These are phyloP conservation scores for Tricholoma terreum DNA, from an alignment of 768 basidiomycete species.

Conservation along the genomic window DNA sequence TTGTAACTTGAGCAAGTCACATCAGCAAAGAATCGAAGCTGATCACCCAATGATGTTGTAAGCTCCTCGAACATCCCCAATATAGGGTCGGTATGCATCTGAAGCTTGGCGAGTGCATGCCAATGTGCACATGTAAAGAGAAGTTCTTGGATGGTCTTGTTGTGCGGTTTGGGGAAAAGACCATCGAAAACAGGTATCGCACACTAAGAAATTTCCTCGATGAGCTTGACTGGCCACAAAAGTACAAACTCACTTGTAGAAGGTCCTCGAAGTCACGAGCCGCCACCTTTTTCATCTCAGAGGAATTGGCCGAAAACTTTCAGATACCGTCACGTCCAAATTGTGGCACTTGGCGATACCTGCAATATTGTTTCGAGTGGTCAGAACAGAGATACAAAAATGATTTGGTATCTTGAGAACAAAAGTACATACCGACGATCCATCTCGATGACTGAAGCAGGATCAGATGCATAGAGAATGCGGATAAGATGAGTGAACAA, in stretches of 20 bases:
- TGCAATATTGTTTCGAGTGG: background rate
- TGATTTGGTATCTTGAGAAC: too few species aligned
- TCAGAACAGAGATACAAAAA: too few species aligned
- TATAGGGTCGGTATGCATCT: too few species aligned
- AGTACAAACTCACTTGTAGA: constrained; percentile 12
- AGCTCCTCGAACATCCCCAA: constrained; percentile 13
- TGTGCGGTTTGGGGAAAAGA: constrained; percentile 8
- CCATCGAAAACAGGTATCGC: constrained; percentile 6
- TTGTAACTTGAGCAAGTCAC: background rate
- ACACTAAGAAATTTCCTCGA: too few species aligned
- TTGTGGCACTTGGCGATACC: constrained; percentile 8
- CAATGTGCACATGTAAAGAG: constrained; percentile 25
- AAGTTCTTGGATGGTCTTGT: constrained; percentile 17
- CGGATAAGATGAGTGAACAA: too few species aligned
- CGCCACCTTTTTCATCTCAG: constrained; percentile 24
- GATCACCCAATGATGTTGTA: too few species aligned
- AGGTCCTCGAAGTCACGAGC: constrained; percentile 32
- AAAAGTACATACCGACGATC: too few species aligned
- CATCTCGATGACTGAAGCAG: too few species aligned
- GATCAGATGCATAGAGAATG: too few species aligned
- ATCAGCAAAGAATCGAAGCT: constrained; percentile 22
- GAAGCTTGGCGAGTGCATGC: too few species aligned
- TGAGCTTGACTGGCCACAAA: too few species aligned
- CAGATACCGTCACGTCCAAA: constrained; percentile 21
- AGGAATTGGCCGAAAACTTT: constrained; percentile 20